A percentile compares a stretch with the other conserved stretches of the same genome.
Evolutionary conservation across 257 asterid species (phyloP).

Genomic region (Datura wrightii): DNA sequence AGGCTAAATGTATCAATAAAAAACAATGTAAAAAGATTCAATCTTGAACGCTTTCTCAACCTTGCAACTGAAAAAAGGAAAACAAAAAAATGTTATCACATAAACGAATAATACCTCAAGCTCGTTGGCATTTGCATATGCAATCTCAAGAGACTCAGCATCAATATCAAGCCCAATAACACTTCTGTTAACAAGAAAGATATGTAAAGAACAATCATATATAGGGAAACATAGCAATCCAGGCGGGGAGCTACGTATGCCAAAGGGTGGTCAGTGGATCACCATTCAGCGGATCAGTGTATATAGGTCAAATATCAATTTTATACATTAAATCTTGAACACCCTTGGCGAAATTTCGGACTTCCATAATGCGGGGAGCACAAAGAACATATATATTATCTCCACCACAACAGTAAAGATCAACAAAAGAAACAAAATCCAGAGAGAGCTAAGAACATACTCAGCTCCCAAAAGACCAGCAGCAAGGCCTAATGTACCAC

Average conservation of each 20-base stretch:
- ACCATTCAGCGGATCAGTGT: not conserved
- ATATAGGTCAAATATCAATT: not conserved
- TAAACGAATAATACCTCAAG: conserved; percentile 58
- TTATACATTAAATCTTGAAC: not conserved
- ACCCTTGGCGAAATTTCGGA: not conserved
- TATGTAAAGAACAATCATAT: conserved; percentile 24
- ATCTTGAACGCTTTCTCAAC: not conserved
- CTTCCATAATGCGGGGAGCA: not conserved
- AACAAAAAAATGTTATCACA: not conserved
- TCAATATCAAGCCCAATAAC: conserved; percentile 85
- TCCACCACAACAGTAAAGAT: not conserved
- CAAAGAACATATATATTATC: not conserved
- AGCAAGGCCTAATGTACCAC: conserved; percentile 93
- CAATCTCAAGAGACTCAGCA: conserved; percentile 86
- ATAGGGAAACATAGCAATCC: not conserved
- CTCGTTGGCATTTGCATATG: conserved; percentile 75
- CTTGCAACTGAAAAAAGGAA: not conserved
- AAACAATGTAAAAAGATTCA: not conserved
- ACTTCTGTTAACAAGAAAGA: conserved; percentile 52
- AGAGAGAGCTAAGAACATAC: conserved; percentile 44
- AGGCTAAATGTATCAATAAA: not conserved
- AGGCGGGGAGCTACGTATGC: not conserved
- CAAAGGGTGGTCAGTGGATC: not conserved
- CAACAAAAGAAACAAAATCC: conserved; percentile 9
- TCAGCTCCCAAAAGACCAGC: conserved; percentile 91